A percentile compares a stretch with the other conserved stretches of the same genome.
These are phyloP conservation scores for Cryptomeria japonica DNA, from an alignment of 75 land plant species.

Conservation along the genomic window DNA sequence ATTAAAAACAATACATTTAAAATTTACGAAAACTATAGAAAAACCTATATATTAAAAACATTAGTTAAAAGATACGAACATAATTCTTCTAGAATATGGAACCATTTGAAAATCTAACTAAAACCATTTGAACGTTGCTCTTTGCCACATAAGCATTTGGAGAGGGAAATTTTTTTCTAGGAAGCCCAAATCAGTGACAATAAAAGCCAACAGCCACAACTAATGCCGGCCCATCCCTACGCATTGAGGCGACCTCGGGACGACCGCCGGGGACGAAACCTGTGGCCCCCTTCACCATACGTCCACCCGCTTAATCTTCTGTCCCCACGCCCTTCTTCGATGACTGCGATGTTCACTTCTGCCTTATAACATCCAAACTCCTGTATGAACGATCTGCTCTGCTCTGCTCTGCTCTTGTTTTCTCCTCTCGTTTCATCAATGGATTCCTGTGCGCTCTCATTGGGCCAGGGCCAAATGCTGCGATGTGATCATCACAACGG, in stretches of 20 bases:
- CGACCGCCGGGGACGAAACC: background rate
- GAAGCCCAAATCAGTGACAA: background rate
- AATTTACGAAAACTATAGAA: too few relatives aligned
- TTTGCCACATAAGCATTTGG: too few relatives aligned
- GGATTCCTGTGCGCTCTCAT: background rate
- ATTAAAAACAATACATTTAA: too few relatives aligned
- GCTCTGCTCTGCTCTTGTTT: background rate
- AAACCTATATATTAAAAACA: too few relatives aligned
- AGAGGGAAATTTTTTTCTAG: too few relatives aligned
- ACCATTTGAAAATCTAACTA: too few relatives aligned
- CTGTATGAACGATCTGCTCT: background rate
- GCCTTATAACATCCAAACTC: background rate
- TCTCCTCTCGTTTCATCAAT: background rate
- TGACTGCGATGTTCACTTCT: background rate
- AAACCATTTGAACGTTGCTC: too few relatives aligned
- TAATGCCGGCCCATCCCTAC: background rate
- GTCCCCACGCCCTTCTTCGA: background rate
- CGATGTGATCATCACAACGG: background rate
- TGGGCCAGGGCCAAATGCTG: background rate
- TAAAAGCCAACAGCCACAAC: background rate
- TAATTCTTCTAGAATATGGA: too few relatives aligned
- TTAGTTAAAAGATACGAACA: too few relatives aligned
- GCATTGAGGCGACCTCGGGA: background rate
- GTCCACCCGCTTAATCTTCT: slow-evolving; percentile 7
- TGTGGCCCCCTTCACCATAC: background rate